phyloP scores from a whole-genome alignment of 257 asterid species.

The Nicotiana attenuata region DNA sequence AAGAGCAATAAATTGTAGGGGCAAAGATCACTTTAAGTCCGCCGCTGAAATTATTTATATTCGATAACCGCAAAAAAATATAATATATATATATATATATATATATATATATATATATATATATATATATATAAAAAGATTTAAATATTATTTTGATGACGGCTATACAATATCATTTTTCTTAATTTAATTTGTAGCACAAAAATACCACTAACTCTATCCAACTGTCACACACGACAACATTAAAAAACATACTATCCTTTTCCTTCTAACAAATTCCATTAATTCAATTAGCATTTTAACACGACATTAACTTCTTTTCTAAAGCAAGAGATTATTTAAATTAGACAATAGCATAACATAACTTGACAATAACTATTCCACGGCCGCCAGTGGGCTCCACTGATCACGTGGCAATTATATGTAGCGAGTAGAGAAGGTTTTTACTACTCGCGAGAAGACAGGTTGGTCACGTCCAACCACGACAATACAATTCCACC shows the following conservation, averaged over 20 bases:
- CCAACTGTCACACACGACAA: not conserved
- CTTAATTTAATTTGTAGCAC: not conserved
- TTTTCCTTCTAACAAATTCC: not conserved
- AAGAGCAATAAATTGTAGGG: not conserved
- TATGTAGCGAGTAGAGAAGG: not conserved
- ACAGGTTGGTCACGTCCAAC: constrained; percentile 5
- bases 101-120: too few species aligned
- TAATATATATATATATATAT: too few species aligned
- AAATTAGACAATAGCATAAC: not conserved
- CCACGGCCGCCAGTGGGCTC: not conserved
- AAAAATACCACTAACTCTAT: not conserved
- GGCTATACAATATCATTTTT: too few species aligned
- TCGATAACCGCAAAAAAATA: too few species aligned
- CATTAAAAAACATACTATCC: not conserved
- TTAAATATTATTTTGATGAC: too few species aligned
- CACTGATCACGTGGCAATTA: not conserved
- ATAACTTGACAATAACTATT: not conserved
- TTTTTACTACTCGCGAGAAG: constrained; percentile 3
- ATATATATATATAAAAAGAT: too few species aligned
- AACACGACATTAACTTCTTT: not conserved
- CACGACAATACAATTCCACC: constrained; percentile 9
- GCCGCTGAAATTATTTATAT: too few species aligned
- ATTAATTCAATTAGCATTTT: not conserved
- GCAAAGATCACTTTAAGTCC: too few species aligned
- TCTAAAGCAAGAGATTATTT: not conserved